Base-by-base conservation (phyloP, 345 rosid species). In the Salix exigua region DNA sequence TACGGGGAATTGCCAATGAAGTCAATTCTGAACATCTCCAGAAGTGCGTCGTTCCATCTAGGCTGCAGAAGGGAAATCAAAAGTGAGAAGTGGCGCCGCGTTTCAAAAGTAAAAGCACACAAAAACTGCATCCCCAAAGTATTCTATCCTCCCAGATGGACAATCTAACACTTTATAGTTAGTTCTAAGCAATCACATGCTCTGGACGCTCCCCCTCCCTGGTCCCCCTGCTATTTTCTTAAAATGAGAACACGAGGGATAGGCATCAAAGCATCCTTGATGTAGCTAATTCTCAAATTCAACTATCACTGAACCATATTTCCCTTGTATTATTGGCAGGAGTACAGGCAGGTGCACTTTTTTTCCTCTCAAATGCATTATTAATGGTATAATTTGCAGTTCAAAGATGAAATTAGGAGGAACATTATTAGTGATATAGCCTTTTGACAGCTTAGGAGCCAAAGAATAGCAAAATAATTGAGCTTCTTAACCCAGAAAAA, bases 11-110 rank as follows among this genome's bases (percentile, higher is more conserved):
- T 81, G 25, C 99, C 99, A 16, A 93, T 62, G 77, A 92, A 96
- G 77, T 93, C 86, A 21, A 93, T 90, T 78, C 94, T 86, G 79
- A 96, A 92, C 92, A 91, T 90, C 84, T 91, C 96, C 25, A 89
- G 80, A 46, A 96, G 84, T 19, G 96, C 95, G 63, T 92, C 85
- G 79, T 96, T 96, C 98, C 97, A 92, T 76, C 88, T 91, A 5
- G 90, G 95, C 99, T 96, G 88, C 74, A 78, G 12, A 71, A 30
- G 18, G 66, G 16, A 72, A 71, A 71, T 53, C 63, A 73, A 44
- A 42, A 25, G n/a, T 70, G 69, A 78, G 73, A 62, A 69, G 46
- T 37, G 38, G 44, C 38, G 55, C 31, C 14, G 11, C 2, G 13
- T 1, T 8, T 13, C 10, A 37, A 72, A 65, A 38, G 30, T 25